Percentiles rank a stretch among this genome's conserved stretches.
phyloP scores from a whole-genome alignment of 2,329 filamentous ascomycete genomes.

The Beauveria scarabaeidicola region DNA sequence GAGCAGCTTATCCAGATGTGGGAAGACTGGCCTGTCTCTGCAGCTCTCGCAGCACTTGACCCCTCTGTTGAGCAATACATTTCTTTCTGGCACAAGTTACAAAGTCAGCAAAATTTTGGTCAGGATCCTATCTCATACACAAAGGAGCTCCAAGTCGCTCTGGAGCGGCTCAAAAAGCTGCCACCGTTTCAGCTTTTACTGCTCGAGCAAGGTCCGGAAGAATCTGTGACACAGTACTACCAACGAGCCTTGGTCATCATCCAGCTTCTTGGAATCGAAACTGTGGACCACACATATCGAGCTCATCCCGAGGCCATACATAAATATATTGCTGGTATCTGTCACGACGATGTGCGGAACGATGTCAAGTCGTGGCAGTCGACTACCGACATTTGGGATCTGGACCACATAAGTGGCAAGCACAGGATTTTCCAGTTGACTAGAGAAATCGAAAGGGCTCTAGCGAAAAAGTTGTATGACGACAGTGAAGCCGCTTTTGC shows the following conservation, averaged over 20 bases:
- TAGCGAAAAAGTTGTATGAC: constrained; percentile 40
- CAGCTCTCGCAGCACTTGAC: constrained; percentile 13
- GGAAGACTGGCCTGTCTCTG: constrained; percentile 23
- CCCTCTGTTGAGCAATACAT: constrained; percentile 28
- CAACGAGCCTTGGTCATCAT: constrained; percentile 27
- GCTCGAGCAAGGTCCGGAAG: constrained; percentile 45
- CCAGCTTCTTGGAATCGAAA: constrained; percentile 28
- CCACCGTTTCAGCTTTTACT: constrained; percentile 44
- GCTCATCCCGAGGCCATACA: constrained; percentile 21
- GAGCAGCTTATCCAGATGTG: constrained; percentile 43
- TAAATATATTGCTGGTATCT: constrained; percentile 47
- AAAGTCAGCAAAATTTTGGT: constrained; percentile 31
- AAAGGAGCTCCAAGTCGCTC: constrained; percentile 41
- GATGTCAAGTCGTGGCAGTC: constrained; percentile 23
- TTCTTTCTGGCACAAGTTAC: constrained; percentile 37
- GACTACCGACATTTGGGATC: constrained; percentile 13
- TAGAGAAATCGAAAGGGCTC: constrained; percentile 44
- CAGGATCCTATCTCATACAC: constrained; percentile 41
- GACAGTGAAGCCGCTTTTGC: constrained; percentile 28
- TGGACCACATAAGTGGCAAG: constrained; percentile 36
- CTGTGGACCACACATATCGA: constrained; percentile 18
- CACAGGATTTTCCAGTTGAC: constrained; percentile 51
- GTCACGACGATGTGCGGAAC: constrained; percentile 35
- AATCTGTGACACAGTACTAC: constrained; percentile 43
- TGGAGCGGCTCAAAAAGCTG: constrained; percentile 42